Evolutionary conservation across 2,329 filamentous ascomycete species (phyloP), one percentile per base, ranked within the genome.

Genomic region (Canariomyces notabilis): DNA sequence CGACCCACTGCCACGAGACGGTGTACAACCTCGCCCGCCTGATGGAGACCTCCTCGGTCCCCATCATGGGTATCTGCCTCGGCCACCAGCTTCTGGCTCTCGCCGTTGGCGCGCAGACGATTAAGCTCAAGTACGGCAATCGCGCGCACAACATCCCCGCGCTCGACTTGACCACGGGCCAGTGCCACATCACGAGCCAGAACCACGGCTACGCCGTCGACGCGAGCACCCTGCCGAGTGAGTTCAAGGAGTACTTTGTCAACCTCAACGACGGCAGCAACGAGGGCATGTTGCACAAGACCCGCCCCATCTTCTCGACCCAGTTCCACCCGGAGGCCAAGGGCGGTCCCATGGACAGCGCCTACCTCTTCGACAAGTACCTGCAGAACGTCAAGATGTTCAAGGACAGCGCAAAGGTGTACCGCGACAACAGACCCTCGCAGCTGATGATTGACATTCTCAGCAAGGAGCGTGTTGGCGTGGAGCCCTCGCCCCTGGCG

Each of bases 81-180:
- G 93, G 93, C 55, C 93, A 98, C 71, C 93, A 98, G 76, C 83
- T 98, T 43, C 77, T 98, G 48, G 91, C 90, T 55, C 80, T 96
- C 58, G 89, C 93, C 39, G 79, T 86, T 49, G 93, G 93, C 54
- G 93, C 88, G 44, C 79, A 82, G 60, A 97, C 93, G 52, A 85
- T 94, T 72, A 97, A 97, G 80, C 82, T 98, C 70, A 97, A 97
- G 80, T 98, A 96, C 69, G 93, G 93, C 63, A 98, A 98, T 79
- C 87, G 93, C 59, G 93, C 90, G 15, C 93, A 97, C 77, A 98
- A 98, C 77, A 97, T 97, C 61, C 93, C 93, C 7, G 89, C 90
- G 50, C 75, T 97, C 48, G 91, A 97, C 66, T 76, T 96, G 66
- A 95, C 87, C 51, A 97, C 91, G 31, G 91, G 93, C 48, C 89